Percentiles rank a stretch among this genome's conserved stretches.
phyloP scores from a whole-genome alignment of 805 yeast genomes.

The Ogataea nitratoaversa region DNA sequence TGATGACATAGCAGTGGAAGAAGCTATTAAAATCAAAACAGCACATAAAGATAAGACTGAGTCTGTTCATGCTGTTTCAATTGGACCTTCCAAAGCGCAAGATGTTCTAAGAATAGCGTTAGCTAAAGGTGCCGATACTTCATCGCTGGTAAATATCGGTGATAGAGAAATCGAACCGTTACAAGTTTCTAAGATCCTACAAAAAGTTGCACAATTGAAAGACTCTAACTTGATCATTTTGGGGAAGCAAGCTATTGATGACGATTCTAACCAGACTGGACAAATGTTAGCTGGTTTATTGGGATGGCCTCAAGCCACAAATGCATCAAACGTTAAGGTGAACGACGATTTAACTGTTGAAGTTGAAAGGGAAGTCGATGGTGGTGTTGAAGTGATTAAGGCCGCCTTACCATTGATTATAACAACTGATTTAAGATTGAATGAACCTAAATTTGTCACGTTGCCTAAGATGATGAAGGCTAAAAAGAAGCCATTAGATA shows the following conservation, averaged over 20 bases:
- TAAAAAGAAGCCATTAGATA: conserved; percentile 87
- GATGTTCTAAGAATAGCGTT: conserved; percentile 85
- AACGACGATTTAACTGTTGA: conserved; percentile 54
- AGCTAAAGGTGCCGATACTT: conserved; percentile 90
- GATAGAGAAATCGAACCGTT: conserved; percentile 75
- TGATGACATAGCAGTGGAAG: conserved; percentile 96
- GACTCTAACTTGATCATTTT: conserved; percentile 75
- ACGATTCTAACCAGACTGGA: conserved; percentile 92
- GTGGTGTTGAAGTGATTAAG: conserved; percentile 81
- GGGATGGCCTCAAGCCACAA: conserved; percentile 96
- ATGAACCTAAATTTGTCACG: conserved; percentile 94
- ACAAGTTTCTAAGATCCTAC: conserved; percentile 79
- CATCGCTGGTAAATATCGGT: conserved; percentile 77
- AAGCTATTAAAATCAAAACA: conserved; percentile 76
- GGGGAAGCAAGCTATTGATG: conserved; percentile 97
- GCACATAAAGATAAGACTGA: conserved; percentile 65
- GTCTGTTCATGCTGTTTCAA: conserved; percentile 82
- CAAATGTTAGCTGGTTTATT: conserved; percentile 92
- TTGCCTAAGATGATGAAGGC: conserved; percentile 98
- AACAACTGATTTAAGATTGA: conserved; percentile 90
- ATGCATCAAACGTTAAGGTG: conserved; percentile 80
- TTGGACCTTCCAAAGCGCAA: conserved; percentile 83
- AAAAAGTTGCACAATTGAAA: conserved; percentile 65
- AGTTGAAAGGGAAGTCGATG: conserved; percentile 92
- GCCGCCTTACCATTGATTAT: conserved; percentile 80